These are phyloP conservation scores for Thymus quinquecostatus DNA, from an alignment of 257 asterid genomes.

Conservation along the genomic window DNA sequence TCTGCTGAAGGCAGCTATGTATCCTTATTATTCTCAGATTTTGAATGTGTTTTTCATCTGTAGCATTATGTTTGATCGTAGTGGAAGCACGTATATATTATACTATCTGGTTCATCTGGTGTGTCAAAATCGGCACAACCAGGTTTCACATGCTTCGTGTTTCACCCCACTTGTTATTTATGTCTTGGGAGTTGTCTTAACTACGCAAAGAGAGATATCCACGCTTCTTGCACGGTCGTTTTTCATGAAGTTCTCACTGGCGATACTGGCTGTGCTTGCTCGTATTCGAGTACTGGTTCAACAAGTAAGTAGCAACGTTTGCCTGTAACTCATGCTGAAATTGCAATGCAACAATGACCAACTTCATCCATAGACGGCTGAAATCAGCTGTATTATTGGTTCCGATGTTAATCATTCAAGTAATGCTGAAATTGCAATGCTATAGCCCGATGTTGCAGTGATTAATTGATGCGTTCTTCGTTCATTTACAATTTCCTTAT, in stretches of 20 bases:
- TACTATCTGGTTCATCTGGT: background rate
- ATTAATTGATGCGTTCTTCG: constrained; percentile 11
- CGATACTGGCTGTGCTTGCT: constrained; percentile 77
- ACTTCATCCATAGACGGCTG: background rate
- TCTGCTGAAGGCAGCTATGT: constrained; percentile 79
- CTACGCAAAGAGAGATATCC: constrained; percentile 71
- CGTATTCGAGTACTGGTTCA: constrained; percentile 88
- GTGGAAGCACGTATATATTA: background rate
- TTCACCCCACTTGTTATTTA: too few species aligned
- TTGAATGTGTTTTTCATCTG: background rate
- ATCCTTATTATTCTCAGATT: constrained; percentile 54
- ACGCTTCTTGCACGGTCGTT: constrained; percentile 84
- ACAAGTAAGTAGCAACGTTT: constrained; percentile 56
- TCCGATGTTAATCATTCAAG: too few species aligned
- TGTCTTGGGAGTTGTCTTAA: constrained; percentile 36
- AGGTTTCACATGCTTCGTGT: too few species aligned
- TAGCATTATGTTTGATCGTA: constrained; percentile 6
- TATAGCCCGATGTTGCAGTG: constrained; percentile 7
- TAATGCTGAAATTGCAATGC: constrained; percentile 5
- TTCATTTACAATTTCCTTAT: constrained; percentile 21
- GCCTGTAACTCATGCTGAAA: constrained; percentile 2
- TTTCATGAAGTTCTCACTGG: constrained; percentile 83
- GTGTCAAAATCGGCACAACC: background rate
- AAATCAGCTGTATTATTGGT: too few species aligned
- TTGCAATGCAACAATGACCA: background rate